Conservation (phyloP, 345 rosid genomes). For the Hibiscus mutabilis region DNA sequence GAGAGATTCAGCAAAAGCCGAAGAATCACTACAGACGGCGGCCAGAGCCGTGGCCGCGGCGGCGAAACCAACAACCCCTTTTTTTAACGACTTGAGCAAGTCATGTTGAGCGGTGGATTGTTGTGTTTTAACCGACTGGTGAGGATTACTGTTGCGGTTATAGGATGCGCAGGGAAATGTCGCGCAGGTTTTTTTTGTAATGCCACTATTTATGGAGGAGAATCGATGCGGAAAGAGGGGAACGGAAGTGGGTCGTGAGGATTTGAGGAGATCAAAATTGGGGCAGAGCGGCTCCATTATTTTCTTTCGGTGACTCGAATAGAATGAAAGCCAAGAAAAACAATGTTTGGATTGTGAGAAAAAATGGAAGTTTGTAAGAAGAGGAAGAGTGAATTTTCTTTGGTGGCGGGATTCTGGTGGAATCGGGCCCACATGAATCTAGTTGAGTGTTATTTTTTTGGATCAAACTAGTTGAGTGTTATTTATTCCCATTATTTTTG, state of each 20-base stretch:
- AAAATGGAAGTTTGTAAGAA: background rate
- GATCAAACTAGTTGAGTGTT: conserved; percentile 5
- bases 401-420: conserved; percentile 24
- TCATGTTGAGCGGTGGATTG: conserved; percentile 6
- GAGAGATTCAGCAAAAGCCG: conserved; percentile 68
- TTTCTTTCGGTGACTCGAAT: background rate
- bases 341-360: background rate
- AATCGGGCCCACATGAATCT: conserved; percentile 45
- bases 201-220: conserved; percentile 13
- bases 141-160: background rate
- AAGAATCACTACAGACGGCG: conserved; percentile 42
- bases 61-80: conserved; percentile 45
- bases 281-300: conserved; percentile 34
- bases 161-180: conserved; percentile 20
- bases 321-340: background rate
- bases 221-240: conserved; percentile 18
- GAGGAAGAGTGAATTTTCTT: background rate
- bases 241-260: conserved; percentile 21
- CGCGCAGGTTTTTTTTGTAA: conserved; percentile 21
- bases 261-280: conserved; percentile 27
- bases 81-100: conserved; percentile 28
- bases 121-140: conserved; percentile 5
- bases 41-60: conserved; percentile 49
- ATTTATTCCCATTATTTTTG: conserved; percentile 8
- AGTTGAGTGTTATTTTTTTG: background rate